phyloP scores from a whole-genome alignment of 2,329 filamentous ascomycete species.

The Nemania serpens region DNA sequence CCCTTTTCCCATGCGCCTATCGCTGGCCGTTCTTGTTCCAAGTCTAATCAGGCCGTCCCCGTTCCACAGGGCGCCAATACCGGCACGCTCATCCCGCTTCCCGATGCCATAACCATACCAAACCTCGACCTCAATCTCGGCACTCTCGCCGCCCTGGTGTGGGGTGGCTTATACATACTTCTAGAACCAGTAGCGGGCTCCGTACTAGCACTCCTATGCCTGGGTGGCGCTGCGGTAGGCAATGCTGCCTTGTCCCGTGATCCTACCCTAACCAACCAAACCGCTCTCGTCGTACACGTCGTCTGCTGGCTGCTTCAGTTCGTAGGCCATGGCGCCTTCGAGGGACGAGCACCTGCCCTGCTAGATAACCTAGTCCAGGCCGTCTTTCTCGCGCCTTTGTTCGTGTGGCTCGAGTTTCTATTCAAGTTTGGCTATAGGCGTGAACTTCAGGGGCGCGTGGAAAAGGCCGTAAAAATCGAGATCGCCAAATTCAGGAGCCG shows the following conservation, averaged over 20 bases:
- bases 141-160: constrained; percentile 68
- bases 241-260: constrained; percentile 73
- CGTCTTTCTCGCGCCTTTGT: constrained; percentile 89
- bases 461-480: constrained; percentile 75
- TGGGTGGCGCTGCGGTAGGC: constrained; percentile 73
- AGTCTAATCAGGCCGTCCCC: constrained; percentile 29
- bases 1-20: constrained; percentile 14
- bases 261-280: constrained; percentile 54
- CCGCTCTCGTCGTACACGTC: constrained; percentile 70
- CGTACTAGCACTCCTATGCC: constrained; percentile 73
- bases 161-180: constrained; percentile 81
- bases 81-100: constrained; percentile 66
- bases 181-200: constrained; percentile 92
- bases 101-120: constrained; percentile 68
- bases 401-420: constrained; percentile 94
- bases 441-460: constrained; percentile 80
- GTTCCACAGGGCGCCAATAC: constrained; percentile 61
- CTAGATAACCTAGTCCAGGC: constrained; percentile 92
- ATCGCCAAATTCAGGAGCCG: constrained; percentile 72
- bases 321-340: constrained; percentile 86
- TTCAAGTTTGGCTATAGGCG: constrained; percentile 90
- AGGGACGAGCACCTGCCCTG: constrained; percentile 84
- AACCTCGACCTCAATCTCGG: constrained; percentile 70
- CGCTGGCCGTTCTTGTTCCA: constrained; percentile 1
- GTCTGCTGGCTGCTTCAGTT: constrained; percentile 88